Base-by-base conservation (phyloP, 2,329 filamentous ascomycete genomes). In the Claviceps purpurea region DNA sequence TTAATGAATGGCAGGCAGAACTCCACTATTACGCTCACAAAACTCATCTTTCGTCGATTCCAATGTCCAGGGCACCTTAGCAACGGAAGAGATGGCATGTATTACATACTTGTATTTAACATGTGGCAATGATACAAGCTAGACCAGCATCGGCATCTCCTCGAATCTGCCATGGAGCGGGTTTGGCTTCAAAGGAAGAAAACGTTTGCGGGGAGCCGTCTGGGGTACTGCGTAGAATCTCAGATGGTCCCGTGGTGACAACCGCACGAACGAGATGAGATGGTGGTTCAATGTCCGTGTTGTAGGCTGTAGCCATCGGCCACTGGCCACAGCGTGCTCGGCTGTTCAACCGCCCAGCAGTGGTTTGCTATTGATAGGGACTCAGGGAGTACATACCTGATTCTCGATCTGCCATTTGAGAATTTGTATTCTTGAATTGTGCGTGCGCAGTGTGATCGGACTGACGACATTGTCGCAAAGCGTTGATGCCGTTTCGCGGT, bases 191-290 rank as follows among this genome's bases (percentile, higher is more conserved):
- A 49, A 20, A 18, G 7, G 11, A 39, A 44, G 43, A 38, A n/a
- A 50, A 47, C 43, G 42, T 47, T 53, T 53, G 51, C 51, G 51
- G 51, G 51, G 51, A 44, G 43, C 51, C 51, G 51, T 53, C 51
- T 50, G 51, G 47, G 51, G 47, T 42, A 50, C 42, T 34, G 47
- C 40, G 22, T 18, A 18, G 11, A n/a, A 16, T 26, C 16, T 34
- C 22, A 37, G 24, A 26, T 41, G 22, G 14, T n/a, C 40, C n/a
- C 4, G 20, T 44, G 22, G 22, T 26, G 42, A 44, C 24, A 44
- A 24, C 11, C 22, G 42, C 11, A 24, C 42, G 42, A 44, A 24
- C 42, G 42, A 44, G 20, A 44, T 44, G 42, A 44, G 20, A 44
- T 44, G 20, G 13, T 8, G 42, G 42, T 14, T 44, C 20, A 20